Conservation (phyloP, 1,284 basidiomycete species). For the Ustilago hordei region DNA sequence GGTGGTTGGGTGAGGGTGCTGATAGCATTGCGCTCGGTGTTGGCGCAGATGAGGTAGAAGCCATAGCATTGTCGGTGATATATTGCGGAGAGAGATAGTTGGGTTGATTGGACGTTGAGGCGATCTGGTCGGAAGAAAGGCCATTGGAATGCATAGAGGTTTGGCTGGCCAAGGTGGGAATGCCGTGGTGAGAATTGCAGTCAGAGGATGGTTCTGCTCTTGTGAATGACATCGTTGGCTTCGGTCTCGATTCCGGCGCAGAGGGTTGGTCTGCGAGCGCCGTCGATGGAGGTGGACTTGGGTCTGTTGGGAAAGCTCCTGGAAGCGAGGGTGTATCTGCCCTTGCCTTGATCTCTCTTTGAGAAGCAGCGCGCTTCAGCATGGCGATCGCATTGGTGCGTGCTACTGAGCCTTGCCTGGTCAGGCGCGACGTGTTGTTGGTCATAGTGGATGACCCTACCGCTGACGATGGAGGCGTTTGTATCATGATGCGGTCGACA, state of each 20-base stretch:
- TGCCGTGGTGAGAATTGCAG: background rate
- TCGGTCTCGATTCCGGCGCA: background rate
- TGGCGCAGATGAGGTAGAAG: constrained; percentile 8
- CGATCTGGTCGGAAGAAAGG: constrained; percentile 3
- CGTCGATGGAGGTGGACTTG: background rate
- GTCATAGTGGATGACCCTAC: constrained; percentile 18
- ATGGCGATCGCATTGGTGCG: constrained; percentile 59
- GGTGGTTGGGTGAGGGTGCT: constrained; percentile 8
- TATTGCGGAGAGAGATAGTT: background rate
- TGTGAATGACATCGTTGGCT: background rate
- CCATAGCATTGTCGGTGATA: background rate
- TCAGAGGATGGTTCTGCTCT: constrained; percentile 6
- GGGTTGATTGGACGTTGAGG: constrained; percentile 1
- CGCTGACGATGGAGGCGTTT: constrained; percentile 9
- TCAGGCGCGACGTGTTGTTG: constrained; percentile 16
- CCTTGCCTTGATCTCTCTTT: constrained; percentile 51
- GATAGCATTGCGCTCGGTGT: constrained; percentile 6
- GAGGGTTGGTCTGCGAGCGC: background rate
- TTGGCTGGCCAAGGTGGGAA: background rate
- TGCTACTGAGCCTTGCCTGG: constrained; percentile 41
- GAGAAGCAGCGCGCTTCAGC: constrained; percentile 60
- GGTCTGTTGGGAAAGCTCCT: constrained; percentile 17
- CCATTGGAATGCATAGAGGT: constrained; percentile 1
- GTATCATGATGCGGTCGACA: constrained; percentile 14
- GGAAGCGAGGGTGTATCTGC: constrained; percentile 23